A percentile compares a stretch with the other conserved stretches of the same genome.
Conservation (phyloP, 768 basidiomycete species). For the Cystoderma amianthinum region DNA sequence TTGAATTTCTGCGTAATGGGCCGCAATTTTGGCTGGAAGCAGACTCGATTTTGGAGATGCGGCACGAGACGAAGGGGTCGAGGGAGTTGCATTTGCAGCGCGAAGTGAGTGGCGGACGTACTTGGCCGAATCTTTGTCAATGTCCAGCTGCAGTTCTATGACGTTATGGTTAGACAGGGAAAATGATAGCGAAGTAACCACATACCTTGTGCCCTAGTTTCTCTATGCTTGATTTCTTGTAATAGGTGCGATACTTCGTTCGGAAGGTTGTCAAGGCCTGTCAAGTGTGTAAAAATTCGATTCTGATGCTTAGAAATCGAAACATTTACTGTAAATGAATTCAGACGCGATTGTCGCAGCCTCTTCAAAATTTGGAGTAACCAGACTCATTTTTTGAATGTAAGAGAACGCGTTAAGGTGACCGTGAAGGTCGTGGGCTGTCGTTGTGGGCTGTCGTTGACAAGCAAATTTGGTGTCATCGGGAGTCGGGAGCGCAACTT, state of each 20-base stretch:
- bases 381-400: background rate
- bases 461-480: too few species aligned
- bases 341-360: conserved; percentile 47
- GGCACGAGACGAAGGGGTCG: conserved; percentile 21
- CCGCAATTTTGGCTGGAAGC: conserved; percentile 15
- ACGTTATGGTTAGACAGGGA: background rate
- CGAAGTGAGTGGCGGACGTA: conserved; percentile 44
- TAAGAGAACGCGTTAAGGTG: too few species aligned
- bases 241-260: conserved; percentile 44
- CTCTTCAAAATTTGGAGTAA: conserved; percentile 42
- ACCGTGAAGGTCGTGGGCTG: too few species aligned
- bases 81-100: conserved; percentile 13
- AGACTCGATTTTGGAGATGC: conserved; percentile 28
- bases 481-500: too few species aligned
- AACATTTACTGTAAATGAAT: conserved; percentile 44
- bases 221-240: conserved; percentile 43
- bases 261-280: conserved; percentile 50
- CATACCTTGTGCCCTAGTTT: conserved; percentile 35
- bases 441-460: too few species aligned
- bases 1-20: conserved; percentile 30
- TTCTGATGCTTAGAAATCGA: background rate
- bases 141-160: conserved; percentile 42
- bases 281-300: background rate
- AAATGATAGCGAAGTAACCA: conserved; percentile 1
- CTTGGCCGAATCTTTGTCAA: conserved; percentile 38